Evolutionary conservation across 352 stramenopile species (phyloP).

Genomic region (Phytophthora pluvialis): DNA sequence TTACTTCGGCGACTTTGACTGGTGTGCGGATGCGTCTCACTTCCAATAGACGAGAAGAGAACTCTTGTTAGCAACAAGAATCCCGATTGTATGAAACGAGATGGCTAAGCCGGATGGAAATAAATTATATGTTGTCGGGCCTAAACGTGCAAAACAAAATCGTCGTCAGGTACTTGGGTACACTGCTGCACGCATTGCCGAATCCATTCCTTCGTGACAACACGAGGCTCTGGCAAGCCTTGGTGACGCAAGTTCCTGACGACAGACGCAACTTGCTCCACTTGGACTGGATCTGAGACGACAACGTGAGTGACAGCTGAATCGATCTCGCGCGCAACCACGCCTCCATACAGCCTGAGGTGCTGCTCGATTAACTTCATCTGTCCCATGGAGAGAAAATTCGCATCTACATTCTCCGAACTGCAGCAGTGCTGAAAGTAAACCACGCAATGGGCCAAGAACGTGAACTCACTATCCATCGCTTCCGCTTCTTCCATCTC

Average conservation of each 20-base stretch:
- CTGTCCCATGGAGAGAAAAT: constrained; percentile 31
- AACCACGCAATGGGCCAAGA: constrained; percentile 75
- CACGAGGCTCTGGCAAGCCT: constrained; percentile 51
- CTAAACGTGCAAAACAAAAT: constrained; percentile 65
- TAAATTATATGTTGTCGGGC: constrained; percentile 47
- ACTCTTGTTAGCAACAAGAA: constrained; percentile 9
- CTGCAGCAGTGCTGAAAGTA: constrained; percentile 47
- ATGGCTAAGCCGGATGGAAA: constrained; percentile 23
- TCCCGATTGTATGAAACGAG: neutral
- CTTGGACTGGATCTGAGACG: constrained; percentile 36
- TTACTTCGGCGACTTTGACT: constrained; percentile 82
- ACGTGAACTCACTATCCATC: constrained; percentile 74
- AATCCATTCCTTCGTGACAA: constrained; percentile 72
- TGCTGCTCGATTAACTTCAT: constrained; percentile 70
- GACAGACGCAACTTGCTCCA: constrained; percentile 49
- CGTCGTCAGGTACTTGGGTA: constrained; percentile 58
- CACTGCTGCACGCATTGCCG: constrained; percentile 51
- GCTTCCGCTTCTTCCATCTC: constrained; percentile 68
- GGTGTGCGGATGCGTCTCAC: constrained; percentile 61
- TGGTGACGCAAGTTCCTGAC: constrained; percentile 58
- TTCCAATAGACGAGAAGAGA: constrained; percentile 32
- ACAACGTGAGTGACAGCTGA: constrained; percentile 72
- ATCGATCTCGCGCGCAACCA: constrained; percentile 47
- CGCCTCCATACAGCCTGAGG: constrained; percentile 61
- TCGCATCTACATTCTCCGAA: constrained; percentile 5